These are phyloP conservation scores for Chalciporus pseudorubinellus DNA, from an alignment of 768 basidiomycete species.

Conservation along the genomic window DNA sequence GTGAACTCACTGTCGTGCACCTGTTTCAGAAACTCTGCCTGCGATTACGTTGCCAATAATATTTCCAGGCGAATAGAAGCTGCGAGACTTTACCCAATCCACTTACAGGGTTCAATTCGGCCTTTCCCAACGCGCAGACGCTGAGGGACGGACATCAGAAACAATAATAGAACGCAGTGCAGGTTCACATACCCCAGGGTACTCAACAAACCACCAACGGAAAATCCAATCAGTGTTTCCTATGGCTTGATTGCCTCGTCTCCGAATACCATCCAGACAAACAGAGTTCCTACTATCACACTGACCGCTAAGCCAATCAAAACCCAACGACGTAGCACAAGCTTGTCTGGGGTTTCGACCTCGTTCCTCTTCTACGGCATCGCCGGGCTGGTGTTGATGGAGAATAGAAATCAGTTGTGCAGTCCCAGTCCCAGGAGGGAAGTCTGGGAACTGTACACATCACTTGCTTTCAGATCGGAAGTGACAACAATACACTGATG, in stretches of 20 bases:
- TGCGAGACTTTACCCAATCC: slow-evolving; percentile 95
- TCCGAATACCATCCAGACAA: slow-evolving; percentile 91
- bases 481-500: slow-evolving; percentile 98
- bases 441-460: slow-evolving; percentile 49
- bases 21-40: slow-evolving; percentile 93
- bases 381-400: slow-evolving; percentile 72
- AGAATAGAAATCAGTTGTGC: slow-evolving; percentile 92
- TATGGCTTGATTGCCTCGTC: slow-evolving; percentile 90
- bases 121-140: slow-evolving; percentile 93
- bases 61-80: slow-evolving; percentile 87
- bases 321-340: slow-evolving; percentile 83
- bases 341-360: slow-evolving; percentile 71
- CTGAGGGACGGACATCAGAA: slow-evolving; percentile 36
- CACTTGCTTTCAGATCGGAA: slow-evolving; percentile 92
- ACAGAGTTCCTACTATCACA: slow-evolving; percentile 63
- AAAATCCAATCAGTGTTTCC: slow-evolving; percentile 86
- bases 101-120: slow-evolving; percentile 89
- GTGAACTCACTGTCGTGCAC: slow-evolving; percentile 76
- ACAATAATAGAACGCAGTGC: not conserved
- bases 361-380: no score
- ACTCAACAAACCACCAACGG: slow-evolving; percentile 79
- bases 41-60: slow-evolving; percentile 97
- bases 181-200: slow-evolving; percentile 69
- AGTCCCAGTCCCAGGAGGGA: slow-evolving; percentile 95
- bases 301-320: slow-evolving; percentile 60